A percentile compares a stretch with the other conserved stretches of the same genome.
phyloP scores from a whole-genome alignment of 2,329 filamentous ascomycete genomes.

The Fusarium pininemorale region DNA sequence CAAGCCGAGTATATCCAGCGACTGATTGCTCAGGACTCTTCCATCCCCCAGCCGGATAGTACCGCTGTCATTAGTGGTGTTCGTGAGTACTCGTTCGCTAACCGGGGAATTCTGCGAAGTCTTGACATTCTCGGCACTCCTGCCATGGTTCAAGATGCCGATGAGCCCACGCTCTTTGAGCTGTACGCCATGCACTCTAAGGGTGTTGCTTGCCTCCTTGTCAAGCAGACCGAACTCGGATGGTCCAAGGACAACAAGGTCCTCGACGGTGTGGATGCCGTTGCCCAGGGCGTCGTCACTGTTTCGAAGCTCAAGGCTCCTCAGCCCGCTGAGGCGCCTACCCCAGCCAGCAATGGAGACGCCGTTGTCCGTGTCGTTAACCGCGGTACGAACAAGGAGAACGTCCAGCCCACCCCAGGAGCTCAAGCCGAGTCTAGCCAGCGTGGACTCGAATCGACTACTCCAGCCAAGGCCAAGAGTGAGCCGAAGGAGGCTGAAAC shows the following conservation, averaged over 20 bases:
- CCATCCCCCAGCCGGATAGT: slow-evolving; percentile 85
- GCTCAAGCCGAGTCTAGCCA: slow-evolving; percentile 42
- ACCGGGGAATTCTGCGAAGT: slow-evolving; percentile 87
- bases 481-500: slow-evolving; percentile 61
- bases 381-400: slow-evolving; percentile 51
- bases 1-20: slow-evolving; percentile 89
- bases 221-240: slow-evolving; percentile 89
- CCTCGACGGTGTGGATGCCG: slow-evolving; percentile 78
- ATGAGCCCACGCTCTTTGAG: slow-evolving; percentile 85
- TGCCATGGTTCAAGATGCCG: slow-evolving; percentile 68
- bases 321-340: slow-evolving; percentile 51
- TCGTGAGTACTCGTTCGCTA: slow-evolving; percentile 90
- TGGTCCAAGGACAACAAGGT: slow-evolving; percentile 94
- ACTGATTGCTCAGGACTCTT: slow-evolving; percentile 75
- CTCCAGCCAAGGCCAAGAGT: slow-evolving; percentile 52
- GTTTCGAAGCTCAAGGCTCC: slow-evolving; percentile 74
- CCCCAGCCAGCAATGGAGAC: slow-evolving; percentile 49
- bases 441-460: slow-evolving; percentile 46
- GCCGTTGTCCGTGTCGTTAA: slow-evolving; percentile 47
- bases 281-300: slow-evolving; percentile 76
- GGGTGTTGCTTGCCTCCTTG: slow-evolving; percentile 87
- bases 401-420: slow-evolving; percentile 38
- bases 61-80: slow-evolving; percentile 98
- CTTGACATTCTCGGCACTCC: slow-evolving; percentile 85
- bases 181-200: slow-evolving; percentile 98